Conservation (phyloP, 208 protist genomes). For the Leishmania braziliensis region DNA sequence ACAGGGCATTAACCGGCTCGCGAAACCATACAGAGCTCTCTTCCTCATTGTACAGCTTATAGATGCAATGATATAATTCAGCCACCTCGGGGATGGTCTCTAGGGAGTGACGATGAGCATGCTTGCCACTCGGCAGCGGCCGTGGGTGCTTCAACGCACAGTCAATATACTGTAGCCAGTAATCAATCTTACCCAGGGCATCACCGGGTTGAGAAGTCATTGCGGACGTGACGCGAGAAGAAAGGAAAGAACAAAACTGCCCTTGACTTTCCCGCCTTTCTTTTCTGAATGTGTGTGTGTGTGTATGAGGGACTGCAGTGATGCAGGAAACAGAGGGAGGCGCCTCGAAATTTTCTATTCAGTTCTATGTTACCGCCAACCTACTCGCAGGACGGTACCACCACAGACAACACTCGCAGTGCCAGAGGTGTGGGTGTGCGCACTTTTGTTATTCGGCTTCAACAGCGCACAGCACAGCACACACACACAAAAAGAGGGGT, state of each 20-base stretch:
- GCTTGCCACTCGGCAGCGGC: conserved; percentile 66
- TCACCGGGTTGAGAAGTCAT: conserved; percentile 45
- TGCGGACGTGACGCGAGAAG: background rate
- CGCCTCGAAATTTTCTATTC: background rate
- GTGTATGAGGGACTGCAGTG: background rate
- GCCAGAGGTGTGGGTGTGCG: background rate
- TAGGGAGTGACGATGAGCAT: conserved; percentile 49
- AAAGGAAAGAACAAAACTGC: background rate
- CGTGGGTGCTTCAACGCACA: conserved; percentile 68
- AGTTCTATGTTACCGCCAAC: background rate
- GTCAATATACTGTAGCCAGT: conserved; percentile 68
- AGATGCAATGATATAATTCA: conserved; percentile 79
- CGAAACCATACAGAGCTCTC: conserved; percentile 61
- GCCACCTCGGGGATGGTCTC: conserved; percentile 50
- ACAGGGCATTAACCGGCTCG: conserved; percentile 83
- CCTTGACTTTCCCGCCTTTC: background rate
- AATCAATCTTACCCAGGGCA: conserved; percentile 52
- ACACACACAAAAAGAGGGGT: background rate
- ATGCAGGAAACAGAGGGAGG: background rate
- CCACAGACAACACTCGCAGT: background rate
- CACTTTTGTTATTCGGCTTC: background rate
- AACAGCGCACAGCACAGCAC: background rate
- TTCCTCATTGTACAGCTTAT: conserved; percentile 80
- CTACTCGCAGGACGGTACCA: background rate
- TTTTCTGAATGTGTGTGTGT: background rate